phyloP scores from a whole-genome alignment of 768 basidiomycete species.

The Tulasnella sp. region DNA sequence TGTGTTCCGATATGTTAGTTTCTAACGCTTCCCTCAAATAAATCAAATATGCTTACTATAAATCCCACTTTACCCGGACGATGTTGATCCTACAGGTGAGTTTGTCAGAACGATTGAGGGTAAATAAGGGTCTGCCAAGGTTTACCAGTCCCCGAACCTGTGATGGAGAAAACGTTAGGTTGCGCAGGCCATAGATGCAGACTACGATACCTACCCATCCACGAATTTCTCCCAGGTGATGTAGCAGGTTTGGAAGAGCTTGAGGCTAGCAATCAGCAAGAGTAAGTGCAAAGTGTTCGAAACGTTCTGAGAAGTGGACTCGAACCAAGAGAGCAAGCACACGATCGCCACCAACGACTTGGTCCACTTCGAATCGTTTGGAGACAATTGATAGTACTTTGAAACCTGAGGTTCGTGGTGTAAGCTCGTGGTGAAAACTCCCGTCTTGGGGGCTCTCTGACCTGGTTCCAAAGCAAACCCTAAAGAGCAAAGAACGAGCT shows the following conservation, averaged over 20 bases:
- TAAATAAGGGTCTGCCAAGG: background rate
- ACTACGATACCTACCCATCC: background rate
- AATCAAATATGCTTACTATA: background rate
- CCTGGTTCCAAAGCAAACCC: conserved; percentile 19
- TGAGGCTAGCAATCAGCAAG: background rate
- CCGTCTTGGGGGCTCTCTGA: background rate
- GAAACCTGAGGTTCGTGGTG: background rate
- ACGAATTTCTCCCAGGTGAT: conserved; percentile 15
- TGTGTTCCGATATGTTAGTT: background rate
- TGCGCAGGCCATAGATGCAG: background rate
- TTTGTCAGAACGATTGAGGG: background rate
- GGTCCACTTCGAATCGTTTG: conserved; percentile 1
- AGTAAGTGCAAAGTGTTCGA: background rate
- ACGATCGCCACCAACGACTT: conserved; percentile 16
- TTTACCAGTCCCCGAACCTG: conserved; percentile 26
- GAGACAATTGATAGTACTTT: conserved; percentile 1
- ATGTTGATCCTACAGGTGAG: conserved; percentile 1
- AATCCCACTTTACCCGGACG: background rate
- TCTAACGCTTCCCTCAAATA: background rate
- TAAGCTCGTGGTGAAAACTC: background rate
- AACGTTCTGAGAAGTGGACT: background rate
- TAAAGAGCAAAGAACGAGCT: background rate
- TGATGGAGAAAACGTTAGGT: background rate
- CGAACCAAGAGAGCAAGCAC: conserved; percentile 3
- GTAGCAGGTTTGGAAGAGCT: conserved; percentile 3